Percentiles rank a stretch among this genome's conserved stretches.
Conservation (phyloP, 768 basidiomycete genomes). For the Infundibulicybe gibba region DNA sequence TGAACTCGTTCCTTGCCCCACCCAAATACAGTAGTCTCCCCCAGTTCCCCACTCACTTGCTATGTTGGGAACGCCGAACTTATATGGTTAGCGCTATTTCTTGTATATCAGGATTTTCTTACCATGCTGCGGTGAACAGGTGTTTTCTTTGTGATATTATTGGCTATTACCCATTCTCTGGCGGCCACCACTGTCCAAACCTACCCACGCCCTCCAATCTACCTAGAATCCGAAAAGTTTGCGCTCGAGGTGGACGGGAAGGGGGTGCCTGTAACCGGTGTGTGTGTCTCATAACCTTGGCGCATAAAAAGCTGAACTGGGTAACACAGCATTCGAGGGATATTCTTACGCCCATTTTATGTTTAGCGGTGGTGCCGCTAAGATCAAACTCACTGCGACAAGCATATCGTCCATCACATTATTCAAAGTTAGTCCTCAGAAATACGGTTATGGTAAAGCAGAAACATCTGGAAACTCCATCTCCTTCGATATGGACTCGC, state of each 20-base stretch:
- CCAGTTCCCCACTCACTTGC: too few relatives aligned
- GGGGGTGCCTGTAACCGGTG: background rate
- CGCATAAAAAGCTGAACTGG: background rate
- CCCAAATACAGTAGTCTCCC: too few relatives aligned
- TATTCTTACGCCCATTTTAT: conserved; percentile 4
- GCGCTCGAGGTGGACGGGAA: background rate
- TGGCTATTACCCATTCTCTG: too few relatives aligned
- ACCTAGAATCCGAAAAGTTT: background rate
- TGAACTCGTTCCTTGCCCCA: too few relatives aligned
- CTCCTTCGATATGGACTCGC: background rate
- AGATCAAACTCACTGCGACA: background rate
- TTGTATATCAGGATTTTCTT: too few relatives aligned
- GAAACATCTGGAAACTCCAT: background rate
- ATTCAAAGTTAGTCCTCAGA: background rate
- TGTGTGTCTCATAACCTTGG: background rate
- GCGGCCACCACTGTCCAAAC: background rate
- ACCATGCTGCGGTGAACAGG: too few relatives aligned
- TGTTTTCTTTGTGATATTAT: too few relatives aligned
- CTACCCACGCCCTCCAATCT: background rate
- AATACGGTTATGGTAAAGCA: background rate
- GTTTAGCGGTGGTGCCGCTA: conserved; percentile 1
- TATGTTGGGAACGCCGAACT: too few relatives aligned
- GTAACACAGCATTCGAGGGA: conserved; percentile 1
- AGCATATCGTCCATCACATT: background rate
- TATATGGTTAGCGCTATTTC: too few relatives aligned